Base-by-base conservation (phyloP, 2,329 filamentous ascomycete genomes). In the Dothideomycetes sp. region DNA sequence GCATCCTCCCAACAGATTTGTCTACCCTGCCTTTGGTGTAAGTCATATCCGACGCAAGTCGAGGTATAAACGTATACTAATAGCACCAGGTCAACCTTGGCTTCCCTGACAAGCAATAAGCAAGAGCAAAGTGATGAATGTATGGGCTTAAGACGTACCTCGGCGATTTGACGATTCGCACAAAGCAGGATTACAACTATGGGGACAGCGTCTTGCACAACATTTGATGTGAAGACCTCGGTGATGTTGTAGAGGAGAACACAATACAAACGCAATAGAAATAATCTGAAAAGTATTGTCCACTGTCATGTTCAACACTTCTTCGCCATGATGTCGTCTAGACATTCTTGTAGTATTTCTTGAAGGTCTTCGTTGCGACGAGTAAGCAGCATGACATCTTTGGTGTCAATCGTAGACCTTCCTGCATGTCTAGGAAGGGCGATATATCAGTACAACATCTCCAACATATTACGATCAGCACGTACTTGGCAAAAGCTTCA, bases 381-480 rank as follows among this genome's bases (percentile, higher is more conserved):
- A 18, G 85, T 80, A 19, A 98, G 74, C 5, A 98, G 73, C 52
- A 96, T 66, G 10, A 96, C 88, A 56, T 98, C 91, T 37, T 88
- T 82, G 0, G 81, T 82, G 29, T 79, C 85, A 48, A 98, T 74
- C 0, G 81, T 88, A 2, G 75, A 77, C 18, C 89, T 75, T 1
- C 84, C 82, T 9, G 84, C 89, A 61, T 98, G 91, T 38, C 77
- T 79, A 52, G 66, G 31, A 12, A 34, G 17, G 3, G 19, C 15
- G 24, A 15, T 16, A 22, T 16, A 14, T 41, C 24, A 36, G 34
- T 41, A 36, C 9, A 31, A 10, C 2, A 18, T 32, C 24, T 3
- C 17, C 18, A 31, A 38, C 15, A 10, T 14, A 7, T 22, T 12
- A 8, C 22, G 11, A 4, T 14, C 7, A 11, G 11, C 11, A 29